Conservation (phyloP, 768 basidiomycete genomes). For the Pholiota molesta region DNA sequence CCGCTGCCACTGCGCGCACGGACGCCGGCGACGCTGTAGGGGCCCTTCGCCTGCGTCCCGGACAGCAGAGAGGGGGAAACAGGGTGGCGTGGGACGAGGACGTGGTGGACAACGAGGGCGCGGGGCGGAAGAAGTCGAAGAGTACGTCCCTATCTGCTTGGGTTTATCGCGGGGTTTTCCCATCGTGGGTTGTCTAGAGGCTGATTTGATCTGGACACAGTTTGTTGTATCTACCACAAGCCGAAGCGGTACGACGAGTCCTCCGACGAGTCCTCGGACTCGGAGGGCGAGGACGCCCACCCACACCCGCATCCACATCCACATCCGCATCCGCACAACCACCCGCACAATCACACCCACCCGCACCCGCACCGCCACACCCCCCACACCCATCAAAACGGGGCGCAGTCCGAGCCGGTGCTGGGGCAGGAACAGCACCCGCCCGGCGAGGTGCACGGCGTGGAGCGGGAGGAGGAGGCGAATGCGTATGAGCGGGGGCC, state of each 20-base stretch:
- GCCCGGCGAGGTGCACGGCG: conserved; percentile 20
- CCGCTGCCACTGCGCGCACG: too few relatives aligned
- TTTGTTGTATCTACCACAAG: conserved; percentile 95
- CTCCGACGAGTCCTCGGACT: conserved; percentile 62
- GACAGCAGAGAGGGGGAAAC: conserved; percentile 43
- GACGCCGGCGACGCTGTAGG: conserved; percentile 46
- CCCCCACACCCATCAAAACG: too few relatives aligned
- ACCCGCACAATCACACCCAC: conserved; percentile 1
- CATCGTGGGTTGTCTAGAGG: neutral
- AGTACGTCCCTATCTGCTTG: too few relatives aligned
- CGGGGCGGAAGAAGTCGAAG: conserved; percentile 91
- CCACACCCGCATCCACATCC: conserved; percentile 19
- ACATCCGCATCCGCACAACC: conserved; percentile 22
- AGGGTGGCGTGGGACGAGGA: conserved; percentile 84
- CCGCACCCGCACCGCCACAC: too few relatives aligned
- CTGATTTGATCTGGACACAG: too few relatives aligned
- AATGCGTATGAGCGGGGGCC: conserved; percentile 57
- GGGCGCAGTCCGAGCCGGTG: neutral
- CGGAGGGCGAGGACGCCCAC: conserved; percentile 34
- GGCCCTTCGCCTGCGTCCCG: conserved; percentile 61
- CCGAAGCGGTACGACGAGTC: conserved; percentile 82
- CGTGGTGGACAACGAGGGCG: conserved; percentile 89
- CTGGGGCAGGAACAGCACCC: conserved; percentile 9
- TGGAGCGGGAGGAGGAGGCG: conserved; percentile 29
- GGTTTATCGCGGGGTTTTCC: too few relatives aligned